phyloP scores from a whole-genome alignment of 495 filamentous ascomycete genomes.

The Penicillium lagena region DNA sequence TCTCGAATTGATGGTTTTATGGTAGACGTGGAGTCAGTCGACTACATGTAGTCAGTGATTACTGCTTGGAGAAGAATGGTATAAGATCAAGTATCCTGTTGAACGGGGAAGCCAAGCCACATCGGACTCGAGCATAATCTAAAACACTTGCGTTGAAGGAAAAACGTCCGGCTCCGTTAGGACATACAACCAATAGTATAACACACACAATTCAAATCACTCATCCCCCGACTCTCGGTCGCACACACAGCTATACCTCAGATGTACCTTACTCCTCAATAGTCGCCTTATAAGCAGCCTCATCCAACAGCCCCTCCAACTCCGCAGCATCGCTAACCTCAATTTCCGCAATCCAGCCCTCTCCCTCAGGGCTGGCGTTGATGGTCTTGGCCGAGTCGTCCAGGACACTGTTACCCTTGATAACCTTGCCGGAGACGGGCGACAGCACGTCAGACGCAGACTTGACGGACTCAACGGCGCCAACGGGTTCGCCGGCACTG shows the following conservation, averaged over 20 bases:
- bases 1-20: neutral
- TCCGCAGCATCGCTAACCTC: slow-evolving; percentile 63
- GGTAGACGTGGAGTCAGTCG: too few relatives aligned
- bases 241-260: neutral
- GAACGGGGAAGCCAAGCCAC: slow-evolving; percentile 14
- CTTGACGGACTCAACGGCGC: slow-evolving; percentile 97
- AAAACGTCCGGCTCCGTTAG: slow-evolving; percentile 5
- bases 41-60: too few relatives aligned
- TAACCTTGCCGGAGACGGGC: slow-evolving; percentile 71
- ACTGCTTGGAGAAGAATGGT: neutral
- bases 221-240: too few relatives aligned
- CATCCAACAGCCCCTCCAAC: slow-evolving; percentile 67
- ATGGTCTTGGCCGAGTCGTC: slow-evolving; percentile 80
- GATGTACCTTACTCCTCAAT: slow-evolving; percentile 43
- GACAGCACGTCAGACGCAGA: slow-evolving; percentile 93
- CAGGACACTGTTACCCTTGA: slow-evolving; percentile 61
- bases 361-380: slow-evolving; percentile 77
- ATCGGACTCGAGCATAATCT: slow-evolving; percentile 6
- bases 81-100: slow-evolving; percentile 8
- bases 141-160: slow-evolving; percentile 21
- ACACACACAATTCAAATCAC: slow-evolving; percentile 1
- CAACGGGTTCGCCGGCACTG: slow-evolving; percentile 68
- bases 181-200: neutral
- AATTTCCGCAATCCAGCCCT: slow-evolving; percentile 91
- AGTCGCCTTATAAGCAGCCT: slow-evolving; percentile 64